Conservation (phyloP, 176 grass and related monocot species). For the Poa annua region DNA sequence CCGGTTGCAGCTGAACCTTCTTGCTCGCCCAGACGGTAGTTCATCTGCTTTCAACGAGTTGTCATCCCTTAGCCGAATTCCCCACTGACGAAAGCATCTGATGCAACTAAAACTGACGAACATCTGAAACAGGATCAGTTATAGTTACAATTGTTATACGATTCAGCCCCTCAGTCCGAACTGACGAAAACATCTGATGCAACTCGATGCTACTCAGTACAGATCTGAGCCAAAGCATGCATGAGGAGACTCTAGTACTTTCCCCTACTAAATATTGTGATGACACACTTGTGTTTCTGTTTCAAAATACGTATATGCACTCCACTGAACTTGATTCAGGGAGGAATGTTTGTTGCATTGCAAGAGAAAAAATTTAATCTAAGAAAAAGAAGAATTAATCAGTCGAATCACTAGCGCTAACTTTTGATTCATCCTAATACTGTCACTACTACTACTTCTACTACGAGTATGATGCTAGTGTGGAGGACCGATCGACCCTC, state of each 20-base stretch:
- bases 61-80: background rate
- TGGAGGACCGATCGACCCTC: background rate
- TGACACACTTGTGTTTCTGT: background rate
- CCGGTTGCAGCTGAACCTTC: background rate
- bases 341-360: conserved; percentile 11
- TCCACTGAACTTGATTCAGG: conserved; percentile 56
- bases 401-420: conserved; percentile 25
- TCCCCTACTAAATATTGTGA: too few species aligned
- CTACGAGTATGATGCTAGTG: too few species aligned
- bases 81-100: too few species aligned
- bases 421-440: conserved; percentile 12
- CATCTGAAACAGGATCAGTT: too few species aligned
- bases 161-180: background rate
- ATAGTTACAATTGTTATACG: too few species aligned
- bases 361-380: background rate
- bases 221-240: background rate
- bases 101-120: too few species aligned
- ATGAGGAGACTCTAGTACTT: background rate
- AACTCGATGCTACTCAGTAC: too few species aligned
- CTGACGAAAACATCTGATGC: too few species aligned
- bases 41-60: background rate
- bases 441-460: background rate
- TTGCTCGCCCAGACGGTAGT: background rate
- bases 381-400: background rate
- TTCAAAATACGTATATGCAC: conserved; percentile 27